Conservation (phyloP, 257 asterid species). For the Mitragyna speciosa region DNA sequence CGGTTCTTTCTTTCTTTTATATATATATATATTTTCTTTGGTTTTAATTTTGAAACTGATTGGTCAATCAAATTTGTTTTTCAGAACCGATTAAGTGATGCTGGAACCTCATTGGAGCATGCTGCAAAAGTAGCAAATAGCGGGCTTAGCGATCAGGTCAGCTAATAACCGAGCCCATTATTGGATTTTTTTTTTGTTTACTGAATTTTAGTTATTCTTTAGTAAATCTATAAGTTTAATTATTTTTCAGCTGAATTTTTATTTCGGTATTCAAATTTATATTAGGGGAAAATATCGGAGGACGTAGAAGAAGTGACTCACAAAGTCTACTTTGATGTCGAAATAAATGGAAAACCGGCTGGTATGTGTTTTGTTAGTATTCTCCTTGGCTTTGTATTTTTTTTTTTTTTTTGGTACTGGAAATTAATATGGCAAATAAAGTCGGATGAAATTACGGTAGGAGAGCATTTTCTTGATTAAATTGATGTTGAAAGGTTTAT, state of each 20-base stretch:
- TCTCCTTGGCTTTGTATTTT: neutral
- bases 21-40: slow-evolving; percentile 2
- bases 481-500: neutral
- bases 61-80: slow-evolving; percentile 5
- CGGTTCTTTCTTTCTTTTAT: neutral
- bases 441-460: neutral
- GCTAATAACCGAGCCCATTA: neutral
- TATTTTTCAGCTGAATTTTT: neutral
- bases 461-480: neutral
- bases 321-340: slow-evolving; percentile 78
- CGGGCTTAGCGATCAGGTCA: slow-evolving; percentile 42
- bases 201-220: neutral
- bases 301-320: slow-evolving; percentile 59
- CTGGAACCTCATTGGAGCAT: slow-evolving; percentile 38
- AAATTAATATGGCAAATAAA: neutral
- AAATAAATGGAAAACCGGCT: slow-evolving; percentile 58
- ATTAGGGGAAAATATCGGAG: slow-evolving; percentile 45
- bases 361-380: slow-evolving; percentile 33
- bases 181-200: neutral
- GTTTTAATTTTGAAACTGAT: neutral
- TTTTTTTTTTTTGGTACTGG: neutral
- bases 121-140: slow-evolving; percentile 16
- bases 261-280: slow-evolving; percentile 1
- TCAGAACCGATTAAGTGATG: slow-evolving; percentile 67
- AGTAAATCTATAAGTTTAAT: neutral